phyloP scores from a whole-genome alignment of 768 basidiomycete genomes.

The Imleria badia region DNA sequence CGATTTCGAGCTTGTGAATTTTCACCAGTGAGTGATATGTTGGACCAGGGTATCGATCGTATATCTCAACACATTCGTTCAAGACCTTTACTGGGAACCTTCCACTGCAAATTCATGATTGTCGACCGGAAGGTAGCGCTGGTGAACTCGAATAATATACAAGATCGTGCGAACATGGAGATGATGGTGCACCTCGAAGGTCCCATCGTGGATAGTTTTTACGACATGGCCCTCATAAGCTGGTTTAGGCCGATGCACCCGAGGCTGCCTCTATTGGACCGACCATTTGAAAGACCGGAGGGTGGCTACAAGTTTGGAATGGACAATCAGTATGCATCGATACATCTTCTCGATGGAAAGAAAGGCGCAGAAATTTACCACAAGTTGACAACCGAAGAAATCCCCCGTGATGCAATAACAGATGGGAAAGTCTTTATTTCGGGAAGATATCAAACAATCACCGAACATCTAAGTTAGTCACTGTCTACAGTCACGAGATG shows the following conservation, averaged over 20 bases:
- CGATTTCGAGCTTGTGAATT: constrained; percentile 60
- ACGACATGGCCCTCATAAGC: constrained; percentile 65
- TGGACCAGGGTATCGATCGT: neutral
- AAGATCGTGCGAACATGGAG: constrained; percentile 52
- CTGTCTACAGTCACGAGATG: neutral
- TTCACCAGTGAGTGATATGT: constrained; percentile 36
- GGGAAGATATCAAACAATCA: constrained; percentile 37
- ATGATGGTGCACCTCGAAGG: constrained; percentile 75
- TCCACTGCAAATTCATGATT: constrained; percentile 70
- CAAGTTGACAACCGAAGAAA: constrained; percentile 15
- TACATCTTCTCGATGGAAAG: constrained; percentile 27
- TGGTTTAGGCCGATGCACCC: constrained; percentile 54
- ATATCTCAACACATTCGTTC: neutral
- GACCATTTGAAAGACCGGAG: constrained; percentile 31
- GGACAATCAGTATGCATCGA: constrained; percentile 32
- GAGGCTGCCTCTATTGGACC: constrained; percentile 41
- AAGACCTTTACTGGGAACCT: constrained; percentile 59
- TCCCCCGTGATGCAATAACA: constrained; percentile 5
- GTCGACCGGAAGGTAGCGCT: constrained; percentile 67
- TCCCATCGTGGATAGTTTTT: constrained; percentile 65
- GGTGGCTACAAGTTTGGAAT: constrained; percentile 40
- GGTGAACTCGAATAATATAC: constrained; percentile 68
- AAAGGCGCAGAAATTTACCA: constrained; percentile 26
- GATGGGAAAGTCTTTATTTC: constrained; percentile 26
- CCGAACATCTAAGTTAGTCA: constrained; percentile 40